Evolutionary conservation across 495 filamentous ascomycete genomes (phyloP).

Genomic region (Cercophora samala): DNA sequence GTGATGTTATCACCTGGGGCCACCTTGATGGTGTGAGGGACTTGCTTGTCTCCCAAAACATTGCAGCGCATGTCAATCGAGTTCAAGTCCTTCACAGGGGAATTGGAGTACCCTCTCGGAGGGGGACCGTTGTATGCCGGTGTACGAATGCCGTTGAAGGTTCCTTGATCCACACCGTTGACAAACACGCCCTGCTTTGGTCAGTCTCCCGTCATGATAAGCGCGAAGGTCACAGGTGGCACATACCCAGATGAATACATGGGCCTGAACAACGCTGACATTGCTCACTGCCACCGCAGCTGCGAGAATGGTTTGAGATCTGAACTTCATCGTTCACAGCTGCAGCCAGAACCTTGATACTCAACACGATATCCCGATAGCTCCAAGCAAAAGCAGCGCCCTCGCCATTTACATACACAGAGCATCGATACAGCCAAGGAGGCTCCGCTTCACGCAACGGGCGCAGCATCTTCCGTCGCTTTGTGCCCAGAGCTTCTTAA

Average conservation of each 20-base stretch:
- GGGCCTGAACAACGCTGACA: not conserved
- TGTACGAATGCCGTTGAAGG: conserved; percentile 37
- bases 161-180: conserved; percentile 46
- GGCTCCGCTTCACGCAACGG: not conserved
- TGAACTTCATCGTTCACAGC: not conserved
- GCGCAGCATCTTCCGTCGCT: not conserved
- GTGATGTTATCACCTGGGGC: conserved; percentile 45
- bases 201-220: not conserved
- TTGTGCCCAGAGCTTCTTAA: conserved; percentile 2
- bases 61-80: conserved; percentile 47
- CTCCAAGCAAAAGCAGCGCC: not conserved
- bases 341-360: not conserved
- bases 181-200: conserved; percentile 36
- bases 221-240: not conserved
- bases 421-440: not conserved
- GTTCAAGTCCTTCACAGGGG: conserved; percentile 44
- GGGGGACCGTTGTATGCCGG: conserved; percentile 41
- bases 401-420: not conserved
- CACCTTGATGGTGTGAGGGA: conserved; percentile 41
- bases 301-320: not conserved
- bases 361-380: not conserved
- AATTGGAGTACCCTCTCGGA: conserved; percentile 42
- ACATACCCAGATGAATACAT: conserved; percentile 6
- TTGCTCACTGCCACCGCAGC: not conserved
- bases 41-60: conserved; percentile 39